These are phyloP conservation scores for Ceratonia siliqua DNA, from an alignment of 306 rosid genomes.

Conservation along the genomic window DNA sequence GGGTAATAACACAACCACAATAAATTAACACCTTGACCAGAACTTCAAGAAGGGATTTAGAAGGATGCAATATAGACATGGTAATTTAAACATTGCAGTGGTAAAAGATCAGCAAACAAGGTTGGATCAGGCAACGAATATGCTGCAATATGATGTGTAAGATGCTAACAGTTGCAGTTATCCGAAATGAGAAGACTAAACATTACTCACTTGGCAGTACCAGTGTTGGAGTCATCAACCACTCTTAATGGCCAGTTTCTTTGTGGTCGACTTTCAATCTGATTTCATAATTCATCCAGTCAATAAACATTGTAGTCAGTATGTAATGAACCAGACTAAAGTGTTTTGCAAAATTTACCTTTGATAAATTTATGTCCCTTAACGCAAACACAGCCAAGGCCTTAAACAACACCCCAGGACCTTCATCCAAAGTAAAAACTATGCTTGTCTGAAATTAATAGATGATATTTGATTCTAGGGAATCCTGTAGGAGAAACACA, in stretches of 20 bases:
- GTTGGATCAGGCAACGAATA: conserved; percentile 7
- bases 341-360: conserved; percentile 33
- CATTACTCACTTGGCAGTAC: conserved; percentile 52
- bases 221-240: conserved; percentile 56
- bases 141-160: background rate
- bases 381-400: conserved; percentile 60
- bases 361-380: conserved; percentile 53
- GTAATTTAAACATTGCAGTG: conserved; percentile 1
- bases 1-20: background rate
- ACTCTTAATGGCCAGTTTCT: conserved; percentile 59
- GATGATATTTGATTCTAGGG: background rate
- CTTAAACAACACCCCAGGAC: conserved; percentile 59
- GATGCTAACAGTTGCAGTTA: background rate
- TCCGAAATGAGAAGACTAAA: background rate
- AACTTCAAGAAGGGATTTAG: background rate
- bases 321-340: conserved; percentile 18
- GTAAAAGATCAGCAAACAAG: conserved; percentile 20
- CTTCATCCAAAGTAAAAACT: conserved; percentile 56
- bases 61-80: background rate
- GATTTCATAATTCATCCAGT: conserved; percentile 27
- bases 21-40: background rate
- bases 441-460: conserved; percentile 50
- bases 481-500: conserved; percentile 9
- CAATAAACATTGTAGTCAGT: conserved; percentile 11
- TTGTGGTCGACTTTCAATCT: conserved; percentile 69